phyloP scores from a whole-genome alignment of 225 moss, liverwort and hornwort species.

The Thuidium tamariscinum region DNA sequence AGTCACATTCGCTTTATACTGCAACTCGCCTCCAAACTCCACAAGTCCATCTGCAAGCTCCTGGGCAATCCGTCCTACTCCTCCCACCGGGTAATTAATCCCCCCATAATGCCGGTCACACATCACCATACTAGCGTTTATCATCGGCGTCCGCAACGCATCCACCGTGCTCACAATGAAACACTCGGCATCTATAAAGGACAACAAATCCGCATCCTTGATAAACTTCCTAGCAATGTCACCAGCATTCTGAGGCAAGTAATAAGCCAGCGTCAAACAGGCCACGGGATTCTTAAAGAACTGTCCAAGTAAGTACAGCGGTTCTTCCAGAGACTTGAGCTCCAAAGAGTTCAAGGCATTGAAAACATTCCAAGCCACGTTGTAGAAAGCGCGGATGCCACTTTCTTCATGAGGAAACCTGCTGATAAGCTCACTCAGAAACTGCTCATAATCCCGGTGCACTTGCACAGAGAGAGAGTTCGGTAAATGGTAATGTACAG shows the following conservation, averaged over 20 bases:
- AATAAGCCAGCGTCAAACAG: slow-evolving; percentile 82
- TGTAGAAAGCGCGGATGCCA: slow-evolving; percentile 75
- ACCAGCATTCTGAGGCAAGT: slow-evolving; percentile 87
- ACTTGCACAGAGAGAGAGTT: slow-evolving; percentile 66
- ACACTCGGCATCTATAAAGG: slow-evolving; percentile 89
- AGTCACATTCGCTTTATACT: slow-evolving; percentile 85
- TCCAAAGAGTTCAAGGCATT: slow-evolving; percentile 80
- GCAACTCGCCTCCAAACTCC: slow-evolving; percentile 68
- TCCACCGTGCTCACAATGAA: slow-evolving; percentile 94
- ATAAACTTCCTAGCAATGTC: slow-evolving; percentile 82
- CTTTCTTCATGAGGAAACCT: slow-evolving; percentile 67
- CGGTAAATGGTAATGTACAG: slow-evolving; percentile 86
- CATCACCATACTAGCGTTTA: slow-evolving; percentile 91
- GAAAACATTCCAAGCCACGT: slow-evolving; percentile 74
- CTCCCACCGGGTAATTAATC: slow-evolving; percentile 82
- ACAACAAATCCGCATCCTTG: slow-evolving; percentile 53
- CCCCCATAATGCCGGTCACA: slow-evolving; percentile 92
- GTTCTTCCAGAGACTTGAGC: slow-evolving; percentile 85
- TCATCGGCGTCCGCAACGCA: slow-evolving; percentile 86
- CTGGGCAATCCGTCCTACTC: slow-evolving; percentile 75
- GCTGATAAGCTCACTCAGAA: slow-evolving; percentile 49
- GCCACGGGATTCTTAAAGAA: slow-evolving; percentile 78
- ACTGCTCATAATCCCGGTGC: slow-evolving; percentile 62
- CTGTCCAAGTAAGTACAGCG: slow-evolving; percentile 82
- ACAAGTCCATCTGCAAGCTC: slow-evolving; percentile 81